Percentiles rank a stretch among this genome's conserved stretches.
Evolutionary conservation across 129 eudicot species (phyloP).

Genomic region (Smallanthus sonchifolius): DNA sequence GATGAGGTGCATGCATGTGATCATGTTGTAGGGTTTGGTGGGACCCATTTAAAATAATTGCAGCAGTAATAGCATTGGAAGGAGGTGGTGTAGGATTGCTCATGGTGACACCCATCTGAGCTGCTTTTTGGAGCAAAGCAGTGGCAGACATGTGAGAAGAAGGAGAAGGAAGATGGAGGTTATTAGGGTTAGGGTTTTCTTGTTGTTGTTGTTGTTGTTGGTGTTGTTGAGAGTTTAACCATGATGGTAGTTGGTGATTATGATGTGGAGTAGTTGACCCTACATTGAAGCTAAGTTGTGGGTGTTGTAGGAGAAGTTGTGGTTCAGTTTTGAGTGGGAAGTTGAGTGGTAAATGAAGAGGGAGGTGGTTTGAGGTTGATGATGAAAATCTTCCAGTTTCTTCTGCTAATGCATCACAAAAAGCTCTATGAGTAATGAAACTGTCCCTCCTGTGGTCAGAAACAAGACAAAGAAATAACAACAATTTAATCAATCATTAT

Average conservation of each 20-base stretch:
- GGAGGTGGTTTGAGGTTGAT: constrained; percentile 22
- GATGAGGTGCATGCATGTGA: constrained; percentile 56
- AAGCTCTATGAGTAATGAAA: constrained; percentile 77
- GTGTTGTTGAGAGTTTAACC: constrained; percentile 22
- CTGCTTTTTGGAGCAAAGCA: constrained; percentile 71
- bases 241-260: constrained; percentile 31
- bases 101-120: constrained; percentile 72
- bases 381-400: constrained; percentile 51
- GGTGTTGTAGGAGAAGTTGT: constrained; percentile 29
- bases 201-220: constrained; percentile 16
- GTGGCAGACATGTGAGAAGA: constrained; percentile 67
- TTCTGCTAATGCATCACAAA: constrained; percentile 72
- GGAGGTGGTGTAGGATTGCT: constrained; percentile 29
- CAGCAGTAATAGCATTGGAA: background rate
- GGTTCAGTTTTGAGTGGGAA: constrained; percentile 51
- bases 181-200: constrained; percentile 28
- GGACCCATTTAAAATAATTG: constrained; percentile 31
- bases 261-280: constrained; percentile 33
- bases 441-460: constrained; percentile 63
- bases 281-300: constrained; percentile 29
- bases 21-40: constrained; percentile 33
- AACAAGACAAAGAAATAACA: constrained; percentile 22
- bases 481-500: constrained; percentile 19
- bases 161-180: constrained; percentile 20
- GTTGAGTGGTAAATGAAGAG: constrained; percentile 28